phyloP scores from a whole-genome alignment of 169 alveolate species.

The Eimeria nieschulzi region DNA sequence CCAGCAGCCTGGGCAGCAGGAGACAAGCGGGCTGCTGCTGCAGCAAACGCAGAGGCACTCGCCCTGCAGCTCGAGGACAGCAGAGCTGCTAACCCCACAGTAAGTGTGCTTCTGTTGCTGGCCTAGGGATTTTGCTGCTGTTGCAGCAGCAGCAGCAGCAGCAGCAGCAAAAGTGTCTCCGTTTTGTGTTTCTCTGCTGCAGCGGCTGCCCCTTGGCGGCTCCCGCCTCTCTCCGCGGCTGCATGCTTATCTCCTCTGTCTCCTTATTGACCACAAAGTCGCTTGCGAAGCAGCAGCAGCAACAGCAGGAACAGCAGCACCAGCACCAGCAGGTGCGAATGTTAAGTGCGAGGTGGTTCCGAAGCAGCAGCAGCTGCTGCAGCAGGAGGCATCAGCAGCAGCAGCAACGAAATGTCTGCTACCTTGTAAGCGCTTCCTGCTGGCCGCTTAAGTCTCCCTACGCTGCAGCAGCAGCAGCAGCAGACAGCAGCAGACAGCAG shows the following conservation, averaged over 20 bases:
- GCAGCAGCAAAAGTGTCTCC: not conserved
- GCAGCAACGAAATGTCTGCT: not conserved
- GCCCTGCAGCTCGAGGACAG: slow-evolving; percentile 38
- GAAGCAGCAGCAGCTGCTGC: slow-evolving; percentile 14
- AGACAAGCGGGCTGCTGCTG: not conserved
- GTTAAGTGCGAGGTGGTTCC: no score
- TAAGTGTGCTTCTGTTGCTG: slow-evolving; percentile 1
- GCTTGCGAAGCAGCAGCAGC: slow-evolving; percentile 38
- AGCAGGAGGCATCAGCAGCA: not conserved
- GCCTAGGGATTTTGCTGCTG: not conserved
- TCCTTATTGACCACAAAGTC: not conserved
- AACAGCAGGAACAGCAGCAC: slow-evolving; percentile 14
- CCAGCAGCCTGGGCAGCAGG: slow-evolving; percentile 24
- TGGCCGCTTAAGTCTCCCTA: no score
- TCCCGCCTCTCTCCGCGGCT: slow-evolving; percentile 43
- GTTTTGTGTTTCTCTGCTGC: slow-evolving; percentile 11
- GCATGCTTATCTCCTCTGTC: slow-evolving; percentile 39
- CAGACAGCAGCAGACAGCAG: not conserved
- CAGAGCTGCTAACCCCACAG: not conserved
- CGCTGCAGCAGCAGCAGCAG: not conserved
- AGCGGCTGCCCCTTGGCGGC: slow-evolving; percentile 16
- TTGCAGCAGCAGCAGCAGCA: not conserved
- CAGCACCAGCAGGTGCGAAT: not conserved
- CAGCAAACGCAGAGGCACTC: slow-evolving; percentile 26
- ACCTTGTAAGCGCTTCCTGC: no score